Evolutionary conservation across 176 grass and related monocot genomes (phyloP).

Genomic region (Hyparrhenia diplandra): DNA sequence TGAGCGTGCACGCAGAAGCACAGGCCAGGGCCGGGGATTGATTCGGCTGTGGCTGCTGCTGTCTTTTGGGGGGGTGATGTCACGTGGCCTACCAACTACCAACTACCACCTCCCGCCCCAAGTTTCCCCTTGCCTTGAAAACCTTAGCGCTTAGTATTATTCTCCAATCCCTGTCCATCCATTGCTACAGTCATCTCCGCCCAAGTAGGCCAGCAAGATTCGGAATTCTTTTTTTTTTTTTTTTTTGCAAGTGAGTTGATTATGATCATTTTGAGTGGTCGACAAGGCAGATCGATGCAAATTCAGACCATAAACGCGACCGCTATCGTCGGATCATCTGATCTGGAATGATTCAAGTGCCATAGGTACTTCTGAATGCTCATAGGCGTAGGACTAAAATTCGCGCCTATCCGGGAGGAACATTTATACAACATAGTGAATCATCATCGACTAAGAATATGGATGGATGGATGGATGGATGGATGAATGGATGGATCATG

Average conservation of each 20-base stretch:
- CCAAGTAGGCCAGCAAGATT: conserved; percentile 16
- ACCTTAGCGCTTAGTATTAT: neutral
- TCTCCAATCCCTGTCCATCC: conserved; percentile 19
- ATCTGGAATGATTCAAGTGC: conserved; percentile 7
- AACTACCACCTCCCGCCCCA: conserved; percentile 41
- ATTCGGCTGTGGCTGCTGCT: conserved; percentile 10
- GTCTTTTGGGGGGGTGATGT: conserved; percentile 41
- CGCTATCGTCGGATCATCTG: neutral
- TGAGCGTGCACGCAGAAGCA: conserved; percentile 9
- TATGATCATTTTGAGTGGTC: conserved; percentile 8
- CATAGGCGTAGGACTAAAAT: conserved; percentile 8
- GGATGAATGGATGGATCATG: too few species aligned
- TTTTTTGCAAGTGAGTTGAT: neutral
- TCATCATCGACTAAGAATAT: conserved; percentile 18
- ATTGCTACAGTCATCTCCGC: neutral
- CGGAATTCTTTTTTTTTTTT: conserved; percentile 1
- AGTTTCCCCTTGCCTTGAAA: neutral
- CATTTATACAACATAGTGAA: conserved; percentile 33
- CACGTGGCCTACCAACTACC: conserved; percentile 55
- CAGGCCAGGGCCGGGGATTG: neutral
- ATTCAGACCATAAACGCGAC: neutral
- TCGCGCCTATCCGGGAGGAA: conserved; percentile 34
- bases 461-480: neutral
- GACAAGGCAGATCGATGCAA: neutral
- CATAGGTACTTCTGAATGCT: neutral